Evolutionary conservation across 371 early-diverging fungal genomes (phyloP), one percentile per base, ranked within the genome.

Genomic region (Mucor circinelloides): DNA sequence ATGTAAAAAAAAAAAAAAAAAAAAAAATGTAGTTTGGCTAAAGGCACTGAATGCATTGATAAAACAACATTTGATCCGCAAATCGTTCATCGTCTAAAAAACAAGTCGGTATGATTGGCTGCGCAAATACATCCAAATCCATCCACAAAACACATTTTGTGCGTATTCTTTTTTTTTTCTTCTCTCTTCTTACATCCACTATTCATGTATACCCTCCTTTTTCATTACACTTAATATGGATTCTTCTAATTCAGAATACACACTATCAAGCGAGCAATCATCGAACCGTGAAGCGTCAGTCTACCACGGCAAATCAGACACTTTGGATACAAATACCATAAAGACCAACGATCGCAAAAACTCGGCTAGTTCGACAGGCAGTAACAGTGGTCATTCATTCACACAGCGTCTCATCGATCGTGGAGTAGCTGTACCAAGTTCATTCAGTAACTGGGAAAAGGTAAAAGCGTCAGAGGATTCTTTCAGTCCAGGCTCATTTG

Each of bases 321-420:
- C 21, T 10, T 48, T 62, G 19, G 62, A 62, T 52, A 21, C 27
- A 12, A 32, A 31, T 7, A 17, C 17, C 2, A 50, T 19, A 15
- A 36, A 19, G 10, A 34, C 5, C 34, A 34, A 48, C 21, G 21
- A 23, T 23, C 62, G 62, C 15, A 68, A 68, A 36, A 28, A 57
- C 21, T 68, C 68, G 6, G 32, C 55, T 17, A 63, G 60, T 19
- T 31, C 58, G 3, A 31, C 15, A 2, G 38, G 48, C 25, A 58
- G 48, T 28, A 31, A 32, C n/a, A 17, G 38, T 21, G 56, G 44
- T 3, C 70, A 67, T 15, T 81, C 81, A 2, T 77, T 82, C 30
- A 82, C 82, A 0, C 79, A 79, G 58, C 68, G 79, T 0, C 63
- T 79, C 1, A 71, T 79, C 38, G 82, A 82, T 12, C 72, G 82